Evolutionary conservation across 2,329 filamentous ascomycete species (phyloP), one percentile per base, ranked within the genome.

Genomic region (Talaromyces sp.): DNA sequence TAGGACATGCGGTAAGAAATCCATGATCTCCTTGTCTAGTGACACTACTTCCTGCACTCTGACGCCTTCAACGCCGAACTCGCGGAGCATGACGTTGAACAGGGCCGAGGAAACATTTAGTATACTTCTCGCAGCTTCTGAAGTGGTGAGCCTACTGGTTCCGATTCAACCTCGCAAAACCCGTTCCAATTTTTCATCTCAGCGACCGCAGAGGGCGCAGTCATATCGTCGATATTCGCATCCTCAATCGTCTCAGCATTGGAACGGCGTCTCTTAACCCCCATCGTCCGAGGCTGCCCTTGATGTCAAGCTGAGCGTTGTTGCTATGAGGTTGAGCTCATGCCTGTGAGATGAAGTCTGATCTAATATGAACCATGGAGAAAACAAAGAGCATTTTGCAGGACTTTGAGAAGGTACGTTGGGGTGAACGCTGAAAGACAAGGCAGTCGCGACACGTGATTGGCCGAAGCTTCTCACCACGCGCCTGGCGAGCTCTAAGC

Each of bases 31-130:
- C 64, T 87, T 82, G 61, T 96, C 91, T 18, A 96, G 78, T 36
- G 84, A 82, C 63, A 92, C 85, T 1, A 96, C 81, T 71, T 98
- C 93, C 63, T 90, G 85, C 0, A 94, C 84, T 66, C 87, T 89
- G 63, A 92, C 83, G 57, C 87, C 85, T 61, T 83, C 79, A 4
- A 95, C 89, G 27, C 92, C 92, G 63, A 95, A 87, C 56, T 92
- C 87, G 36, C 84, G 83, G 3, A 98, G 81, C 73, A 98, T 94
- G 44, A 87, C 86, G 69, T 92, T 95, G 80, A 98, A 97, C 68
- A 93, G 88, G 31, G 86, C 88, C 90, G 92, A 63, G 1, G 23
- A 44, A 36, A 57, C 9, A 30, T 31, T 53, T 18, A 28, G 34
- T 31, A 7, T 8, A 4, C 27, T 31, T 14, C 54, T 10, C 12